Evolutionary conservation across 2,329 filamentous ascomycete genomes (phyloP).

Genomic region (Zymoseptoria brevis): DNA sequence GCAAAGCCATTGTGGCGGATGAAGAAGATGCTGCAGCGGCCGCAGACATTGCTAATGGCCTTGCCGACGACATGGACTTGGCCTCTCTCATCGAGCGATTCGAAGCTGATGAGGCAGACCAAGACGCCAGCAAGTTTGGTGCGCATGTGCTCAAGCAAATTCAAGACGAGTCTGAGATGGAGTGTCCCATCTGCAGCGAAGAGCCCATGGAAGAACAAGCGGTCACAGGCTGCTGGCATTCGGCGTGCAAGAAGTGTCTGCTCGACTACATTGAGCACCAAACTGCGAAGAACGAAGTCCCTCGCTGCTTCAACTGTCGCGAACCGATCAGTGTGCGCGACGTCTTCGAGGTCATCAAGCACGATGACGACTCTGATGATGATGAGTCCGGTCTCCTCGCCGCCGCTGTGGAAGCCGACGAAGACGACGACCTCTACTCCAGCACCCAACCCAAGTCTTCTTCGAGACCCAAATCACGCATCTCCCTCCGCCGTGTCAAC

Average conservation of each 20-base stretch:
- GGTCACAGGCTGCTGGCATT: conserved; percentile 96
- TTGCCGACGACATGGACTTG: conserved; percentile 95
- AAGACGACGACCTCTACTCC: conserved; percentile 31
- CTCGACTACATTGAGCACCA: conserved; percentile 84
- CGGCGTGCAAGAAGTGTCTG: conserved; percentile 89
- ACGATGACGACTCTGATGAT: conserved; percentile 46
- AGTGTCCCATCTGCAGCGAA: conserved; percentile 91
- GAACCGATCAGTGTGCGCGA: conserved; percentile 74
- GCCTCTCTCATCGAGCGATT: conserved; percentile 79
- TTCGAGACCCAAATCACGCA: conserved; percentile 29
- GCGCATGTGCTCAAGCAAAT: conserved; percentile 86
- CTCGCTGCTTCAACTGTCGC: conserved; percentile 86
- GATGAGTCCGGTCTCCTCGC: conserved; percentile 10
- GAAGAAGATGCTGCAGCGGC: conserved; percentile 74
- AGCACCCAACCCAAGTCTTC: conserved; percentile 27
- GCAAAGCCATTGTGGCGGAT: conserved; percentile 74
- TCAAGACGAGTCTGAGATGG: conserved; percentile 74
- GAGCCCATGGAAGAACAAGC: conserved; percentile 93
- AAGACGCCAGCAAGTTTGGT: conserved; percentile 66
- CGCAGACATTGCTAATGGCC: conserved; percentile 68
- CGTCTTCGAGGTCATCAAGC: conserved; percentile 82
- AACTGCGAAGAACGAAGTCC: conserved; percentile 63
- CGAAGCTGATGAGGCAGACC: conserved; percentile 49
- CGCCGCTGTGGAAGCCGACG: conserved; percentile 12
- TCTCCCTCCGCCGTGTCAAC: conserved; percentile 54